Evolutionary conservation across 768 basidiomycete genomes (phyloP), one percentile per base, ranked within the genome.

Genomic region (Brasilioporus rufonigricans): DNA sequence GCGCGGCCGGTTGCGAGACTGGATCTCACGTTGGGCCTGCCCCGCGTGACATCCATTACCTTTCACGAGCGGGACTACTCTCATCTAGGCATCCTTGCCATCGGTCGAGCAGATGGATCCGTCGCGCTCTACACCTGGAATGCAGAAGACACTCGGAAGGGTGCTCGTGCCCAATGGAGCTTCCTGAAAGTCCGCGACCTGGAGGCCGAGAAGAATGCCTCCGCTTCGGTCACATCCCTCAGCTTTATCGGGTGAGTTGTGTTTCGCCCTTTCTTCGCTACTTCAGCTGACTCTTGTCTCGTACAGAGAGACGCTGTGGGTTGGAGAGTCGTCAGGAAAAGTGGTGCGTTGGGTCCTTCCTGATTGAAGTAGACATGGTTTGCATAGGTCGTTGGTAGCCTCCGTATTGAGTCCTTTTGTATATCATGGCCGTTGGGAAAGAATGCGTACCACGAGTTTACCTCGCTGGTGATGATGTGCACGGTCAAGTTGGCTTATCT

Each of bases 31-130:
- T 71, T 76, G 23, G 68, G 78, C 21, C 70, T 74, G 5, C 76
- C 76, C 36, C 74, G 74, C 4, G 85, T 95, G 50, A 88, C 87
- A 0, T 85, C 89, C 0, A 71, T 97, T 48, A 85, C 88, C 0
- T 96, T 96, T 74, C 87, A 92, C 55, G 91, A 95, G 64, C 82
- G 94, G 32, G 94, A 96, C 63, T 96, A 90, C 68, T 84, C 89
- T 0, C 77, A 80, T 56, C 74, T 84, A 0, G 90, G 90, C 5
- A 76, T 93, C 5, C 77, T 97, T n/a, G 92, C 91, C 0, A 86
- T 86, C 1, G 91, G 91, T 4, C 81, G 85, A 6, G 76, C 83
- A 1, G 89, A 91, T 58, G 89, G 91, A 8, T 79, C 84, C 3
- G 86, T 93, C 50, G 82, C 83, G 0, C 73, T 97, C n/a, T 77